Base-by-base conservation (phyloP, 2,329 filamentous ascomycete species). In the Macrophomina pseudophaseolina region DNA sequence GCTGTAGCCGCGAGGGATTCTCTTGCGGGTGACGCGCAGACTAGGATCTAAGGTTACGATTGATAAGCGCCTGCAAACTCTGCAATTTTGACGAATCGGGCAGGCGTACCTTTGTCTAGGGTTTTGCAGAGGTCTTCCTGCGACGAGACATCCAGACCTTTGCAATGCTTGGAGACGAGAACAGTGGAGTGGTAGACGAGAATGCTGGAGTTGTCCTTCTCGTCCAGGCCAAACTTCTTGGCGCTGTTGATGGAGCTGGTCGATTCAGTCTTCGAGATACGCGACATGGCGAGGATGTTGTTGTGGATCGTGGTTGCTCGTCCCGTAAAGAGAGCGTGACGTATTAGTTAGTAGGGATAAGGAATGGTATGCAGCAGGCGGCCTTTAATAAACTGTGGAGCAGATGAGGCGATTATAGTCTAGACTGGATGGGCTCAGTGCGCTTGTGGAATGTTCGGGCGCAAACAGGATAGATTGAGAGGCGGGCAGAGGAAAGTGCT, bases 121-220 rank as follows among this genome's bases (percentile, higher is more conserved):
- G 71, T 70, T 52, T 74, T 74, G 70, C 79, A 81, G 12, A 84
- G 76, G 18, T 81, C 79, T 68, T 79, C 78, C 66, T 83, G 81
- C 49, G 80, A 79, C 60, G 76, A 78, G 5, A 79, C 75, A 68
- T 81, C 75, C 32, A 83, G 73, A 23, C 77, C 79, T 8, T 78
- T 80, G 32, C 80, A 77, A 66, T 82, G 83, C 66, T 76, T 76
- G 72, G 83, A 83, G 48, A 83, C 78, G 30, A 84, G 73, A 52
- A 84, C n/a, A n/a, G n/a, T n/a, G n/a, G n/a, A n/a, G n/a, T n/a
- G n/a, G n/a, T 83, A 83, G 48, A 83, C 78, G 30, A 84, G 73
- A 52, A 84, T 82, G 18, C 78, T 78, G 53, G 74, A 74, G 38
- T 69, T 75, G 73, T 82, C 77, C 52, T 78, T 73, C 60, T 81